A percentile compares a stretch with the other conserved stretches of the same genome.
phyloP scores from a whole-genome alignment of 768 basidiomycete species.

The Leccinum subtestaceum region DNA sequence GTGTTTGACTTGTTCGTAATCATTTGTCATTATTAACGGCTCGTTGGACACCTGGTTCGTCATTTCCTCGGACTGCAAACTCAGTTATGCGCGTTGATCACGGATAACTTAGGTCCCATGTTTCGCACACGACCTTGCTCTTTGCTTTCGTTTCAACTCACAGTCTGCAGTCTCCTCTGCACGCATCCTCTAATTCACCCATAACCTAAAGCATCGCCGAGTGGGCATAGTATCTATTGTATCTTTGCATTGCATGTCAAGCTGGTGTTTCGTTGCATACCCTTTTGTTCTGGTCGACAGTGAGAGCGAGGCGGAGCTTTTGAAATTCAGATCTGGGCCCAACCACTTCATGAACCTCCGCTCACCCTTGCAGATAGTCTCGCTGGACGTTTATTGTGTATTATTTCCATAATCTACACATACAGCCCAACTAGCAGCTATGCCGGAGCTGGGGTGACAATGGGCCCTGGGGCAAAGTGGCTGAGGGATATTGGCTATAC shows the following conservation, averaged over 20 bases:
- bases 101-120: not conserved
- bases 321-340: too few relatives aligned
- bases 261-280: not conserved
- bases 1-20: not conserved
- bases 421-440: not conserved
- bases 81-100: not conserved
- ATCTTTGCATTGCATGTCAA: not conserved
- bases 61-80: not conserved
- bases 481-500: slow-evolving; percentile 19
- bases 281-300: not conserved
- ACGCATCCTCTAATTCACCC: not conserved
- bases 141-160: not conserved
- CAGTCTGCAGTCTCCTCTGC: not conserved
- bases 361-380: not conserved
- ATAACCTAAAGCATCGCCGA: slow-evolving; percentile 13
- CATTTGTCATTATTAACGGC: slow-evolving; percentile 1
- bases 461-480: slow-evolving; percentile 1
- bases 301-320: too few relatives aligned
- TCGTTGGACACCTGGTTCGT: slow-evolving; percentile 9
- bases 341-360: not conserved
- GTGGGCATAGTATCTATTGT: slow-evolving; percentile 13
- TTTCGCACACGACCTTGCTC: not conserved
- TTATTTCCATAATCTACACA: not conserved
- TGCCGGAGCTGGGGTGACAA: slow-evolving; percentile 8
- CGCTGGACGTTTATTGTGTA: not conserved